Conservation (phyloP, 306 rosid species). For the Medicago lupulina region DNA sequence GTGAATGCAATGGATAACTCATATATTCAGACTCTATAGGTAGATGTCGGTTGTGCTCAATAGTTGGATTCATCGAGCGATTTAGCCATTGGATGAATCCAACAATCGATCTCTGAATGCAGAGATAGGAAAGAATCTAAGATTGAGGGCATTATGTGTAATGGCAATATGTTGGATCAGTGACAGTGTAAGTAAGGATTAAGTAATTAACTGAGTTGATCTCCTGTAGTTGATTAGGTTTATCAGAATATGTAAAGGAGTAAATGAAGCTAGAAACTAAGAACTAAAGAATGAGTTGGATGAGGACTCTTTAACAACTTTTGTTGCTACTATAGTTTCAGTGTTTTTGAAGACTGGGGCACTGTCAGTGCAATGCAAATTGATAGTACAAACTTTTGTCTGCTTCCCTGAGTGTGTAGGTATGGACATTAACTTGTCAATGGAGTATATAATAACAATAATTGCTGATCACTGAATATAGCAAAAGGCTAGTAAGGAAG, state of each 20-base stretch:
- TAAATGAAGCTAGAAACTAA: background rate
- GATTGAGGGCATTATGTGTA: background rate
- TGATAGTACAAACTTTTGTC: background rate
- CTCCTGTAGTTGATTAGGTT: background rate
- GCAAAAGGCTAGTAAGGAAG: too few species aligned
- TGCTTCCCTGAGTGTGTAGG: background rate
- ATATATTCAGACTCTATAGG: background rate
- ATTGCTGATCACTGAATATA: too few species aligned
- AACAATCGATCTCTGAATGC: background rate
- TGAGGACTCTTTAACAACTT: background rate
- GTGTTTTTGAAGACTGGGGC: background rate
- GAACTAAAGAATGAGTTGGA: background rate
- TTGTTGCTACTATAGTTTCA: background rate
- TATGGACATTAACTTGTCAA: background rate
- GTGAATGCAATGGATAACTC: background rate
- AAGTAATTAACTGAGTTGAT: background rate
- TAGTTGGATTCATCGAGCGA: background rate
- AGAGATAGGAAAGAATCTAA: background rate
- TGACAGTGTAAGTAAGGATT: background rate
- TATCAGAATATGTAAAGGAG: background rate
- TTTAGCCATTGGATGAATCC: background rate
- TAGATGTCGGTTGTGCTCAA: background rate
- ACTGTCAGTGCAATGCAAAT: background rate
- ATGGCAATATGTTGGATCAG: background rate
- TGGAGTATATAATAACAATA: too few species aligned